Conservation (phyloP, 139 green algal species). For the Monoraphidium neglectum region DNA sequence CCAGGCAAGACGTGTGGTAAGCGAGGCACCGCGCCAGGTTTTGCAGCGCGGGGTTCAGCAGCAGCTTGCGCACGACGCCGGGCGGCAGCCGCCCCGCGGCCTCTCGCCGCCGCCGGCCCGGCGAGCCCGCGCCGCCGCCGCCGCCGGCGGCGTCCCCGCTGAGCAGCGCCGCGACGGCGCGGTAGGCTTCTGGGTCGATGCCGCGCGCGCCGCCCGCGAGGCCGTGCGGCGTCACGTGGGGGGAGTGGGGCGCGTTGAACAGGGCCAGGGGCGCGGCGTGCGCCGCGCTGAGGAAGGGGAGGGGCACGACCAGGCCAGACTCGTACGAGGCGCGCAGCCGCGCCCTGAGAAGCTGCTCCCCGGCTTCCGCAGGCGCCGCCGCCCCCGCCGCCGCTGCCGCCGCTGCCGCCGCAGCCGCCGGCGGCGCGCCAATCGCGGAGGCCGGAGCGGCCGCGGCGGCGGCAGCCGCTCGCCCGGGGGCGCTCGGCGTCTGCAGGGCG, state of each 20-base stretch:
- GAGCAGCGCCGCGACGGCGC: conserved; percentile 3
- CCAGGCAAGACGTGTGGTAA: conserved; percentile 66
- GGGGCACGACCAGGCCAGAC: conserved; percentile 65
- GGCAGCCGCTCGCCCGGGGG: not conserved
- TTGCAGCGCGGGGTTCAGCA: conserved; percentile 52
- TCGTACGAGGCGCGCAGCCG: conserved; percentile 65
- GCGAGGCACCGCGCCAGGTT: conserved; percentile 76
- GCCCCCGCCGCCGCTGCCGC: conserved; percentile 23
- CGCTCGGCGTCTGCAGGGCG: not conserved
- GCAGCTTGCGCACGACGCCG: conserved; percentile 7
- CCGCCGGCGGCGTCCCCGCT: not conserved
- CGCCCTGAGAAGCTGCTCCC: conserved; percentile 43
- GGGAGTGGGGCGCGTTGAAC: conserved; percentile 35
- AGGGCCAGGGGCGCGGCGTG: conserved; percentile 69
- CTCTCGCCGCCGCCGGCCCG: not conserved
- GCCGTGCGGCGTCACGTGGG: not conserved
- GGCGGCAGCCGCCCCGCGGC: not conserved
- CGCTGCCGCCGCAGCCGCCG: not conserved
- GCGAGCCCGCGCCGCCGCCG: not conserved
- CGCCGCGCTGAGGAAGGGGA: conserved; percentile 79
- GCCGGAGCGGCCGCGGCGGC: not conserved
- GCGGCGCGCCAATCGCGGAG: not conserved
- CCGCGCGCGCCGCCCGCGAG: not conserved
- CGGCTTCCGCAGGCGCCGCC: conserved; percentile 20
- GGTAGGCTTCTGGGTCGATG: conserved; percentile 27